These are phyloP conservation scores for Trypanosoma lewisi DNA, from an alignment of 208 protist genomes.

Conservation along the genomic window DNA sequence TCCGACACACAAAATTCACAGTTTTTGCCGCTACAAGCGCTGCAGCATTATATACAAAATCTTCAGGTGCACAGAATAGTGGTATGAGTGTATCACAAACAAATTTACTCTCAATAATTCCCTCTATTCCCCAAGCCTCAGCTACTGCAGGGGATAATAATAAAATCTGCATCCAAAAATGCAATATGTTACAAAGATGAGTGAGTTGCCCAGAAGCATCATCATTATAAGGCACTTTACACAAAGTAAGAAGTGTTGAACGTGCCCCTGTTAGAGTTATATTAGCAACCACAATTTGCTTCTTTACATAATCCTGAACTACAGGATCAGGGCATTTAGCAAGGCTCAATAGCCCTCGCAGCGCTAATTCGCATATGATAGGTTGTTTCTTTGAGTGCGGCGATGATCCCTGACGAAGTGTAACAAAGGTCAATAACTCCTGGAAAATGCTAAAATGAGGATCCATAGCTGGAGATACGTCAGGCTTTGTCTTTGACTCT, in stretches of 20 bases:
- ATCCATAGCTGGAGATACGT: not conserved
- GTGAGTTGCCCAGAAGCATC: conserved; percentile 53
- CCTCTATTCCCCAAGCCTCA: conserved; percentile 28
- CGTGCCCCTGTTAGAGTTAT: conserved; percentile 41
- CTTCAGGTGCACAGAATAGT: conserved; percentile 51
- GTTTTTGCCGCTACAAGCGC: conserved; percentile 41
- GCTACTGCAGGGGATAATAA: conserved; percentile 45
- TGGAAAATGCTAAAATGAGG: conserved; percentile 31
- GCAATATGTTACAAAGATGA: conserved; percentile 58
- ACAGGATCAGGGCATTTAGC: conserved; percentile 65
- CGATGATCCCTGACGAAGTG: conserved; percentile 41
- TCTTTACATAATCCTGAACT: conserved; percentile 58
- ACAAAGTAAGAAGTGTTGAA: conserved; percentile 67
- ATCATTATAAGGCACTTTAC: conserved; percentile 76
- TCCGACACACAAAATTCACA: conserved; percentile 29
- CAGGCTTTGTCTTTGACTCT: not conserved
- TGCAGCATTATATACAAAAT: conserved; percentile 49
- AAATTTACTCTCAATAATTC: conserved; percentile 45
- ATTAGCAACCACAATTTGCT: conserved; percentile 25
- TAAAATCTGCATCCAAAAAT: conserved; percentile 55
- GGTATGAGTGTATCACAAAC: conserved; percentile 50
- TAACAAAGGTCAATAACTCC: conserved; percentile 48
- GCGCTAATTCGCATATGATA: conserved; percentile 55
- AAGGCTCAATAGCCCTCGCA: conserved; percentile 59
- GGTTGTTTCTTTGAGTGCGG: conserved; percentile 36